These are phyloP conservation scores for Amaranthus cruentus DNA, from an alignment of 148 eudicot species.

Conservation along the genomic window DNA sequence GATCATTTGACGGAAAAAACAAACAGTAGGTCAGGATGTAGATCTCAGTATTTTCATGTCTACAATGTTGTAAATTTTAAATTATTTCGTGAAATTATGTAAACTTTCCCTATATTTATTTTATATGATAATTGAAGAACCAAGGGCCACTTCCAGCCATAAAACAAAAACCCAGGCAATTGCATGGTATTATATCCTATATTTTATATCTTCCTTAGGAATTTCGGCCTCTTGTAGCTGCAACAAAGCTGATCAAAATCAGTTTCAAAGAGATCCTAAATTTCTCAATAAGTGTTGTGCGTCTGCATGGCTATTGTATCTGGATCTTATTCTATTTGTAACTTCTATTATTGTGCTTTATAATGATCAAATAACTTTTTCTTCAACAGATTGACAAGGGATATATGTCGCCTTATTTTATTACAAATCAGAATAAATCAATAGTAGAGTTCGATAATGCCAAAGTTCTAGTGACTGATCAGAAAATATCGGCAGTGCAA, in stretches of 20 bases:
- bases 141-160: neutral
- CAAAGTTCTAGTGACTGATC: constrained; percentile 83
- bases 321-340: neutral
- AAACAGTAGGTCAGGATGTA: no score
- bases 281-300: neutral
- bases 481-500: constrained; percentile 59
- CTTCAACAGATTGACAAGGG: constrained; percentile 87
- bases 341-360: neutral
- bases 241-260: neutral
- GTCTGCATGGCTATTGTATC: neutral
- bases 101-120: no score
- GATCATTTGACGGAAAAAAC: no score
- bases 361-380: constrained; percentile 9
- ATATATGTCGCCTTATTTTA: constrained; percentile 83
- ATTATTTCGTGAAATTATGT: no score
- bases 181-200: neutral
- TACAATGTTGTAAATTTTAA: no score
- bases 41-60: no score
- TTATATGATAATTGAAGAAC: neutral
- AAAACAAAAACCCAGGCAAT: neutral
- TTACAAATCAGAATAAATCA: constrained; percentile 74
- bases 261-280: neutral
- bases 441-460: constrained; percentile 84
- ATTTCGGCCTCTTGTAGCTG: neutral
- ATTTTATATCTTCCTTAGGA: neutral